Evolutionary conservation across 2,329 filamentous ascomycete genomes (phyloP).

Genomic region (Fusarium annulatum): DNA sequence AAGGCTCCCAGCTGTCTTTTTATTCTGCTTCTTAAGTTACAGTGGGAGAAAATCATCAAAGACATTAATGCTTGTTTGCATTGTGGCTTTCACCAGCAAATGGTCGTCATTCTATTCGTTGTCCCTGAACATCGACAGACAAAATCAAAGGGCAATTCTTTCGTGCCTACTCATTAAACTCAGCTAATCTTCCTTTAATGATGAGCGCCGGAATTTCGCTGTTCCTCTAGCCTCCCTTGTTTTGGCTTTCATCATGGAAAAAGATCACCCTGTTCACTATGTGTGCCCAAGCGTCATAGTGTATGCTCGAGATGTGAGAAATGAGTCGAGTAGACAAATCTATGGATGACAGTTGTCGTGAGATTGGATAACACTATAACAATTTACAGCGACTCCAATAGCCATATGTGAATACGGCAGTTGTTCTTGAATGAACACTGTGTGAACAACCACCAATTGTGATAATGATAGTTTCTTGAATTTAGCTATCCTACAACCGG

Average conservation of each 20-base stretch:
- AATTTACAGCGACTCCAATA: background rate
- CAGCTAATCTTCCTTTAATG: background rate
- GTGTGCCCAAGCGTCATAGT: background rate
- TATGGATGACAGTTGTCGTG: background rate
- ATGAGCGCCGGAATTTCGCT: background rate
- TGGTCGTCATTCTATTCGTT: background rate
- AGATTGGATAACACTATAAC: background rate
- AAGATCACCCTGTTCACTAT: background rate
- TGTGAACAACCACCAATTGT: background rate
- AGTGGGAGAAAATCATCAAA: background rate
- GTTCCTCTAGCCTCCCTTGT: background rate
- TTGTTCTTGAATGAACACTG: background rate
- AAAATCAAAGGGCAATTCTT: background rate
- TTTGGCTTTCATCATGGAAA: background rate
- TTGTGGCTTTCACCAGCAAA: background rate
- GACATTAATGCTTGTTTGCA: background rate
- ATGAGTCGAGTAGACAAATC: background rate
- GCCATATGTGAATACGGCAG: background rate
- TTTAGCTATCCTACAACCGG: background rate
- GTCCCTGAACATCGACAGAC: background rate
- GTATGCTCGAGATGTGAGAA: background rate
- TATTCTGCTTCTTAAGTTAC: background rate
- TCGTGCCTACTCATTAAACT: background rate
- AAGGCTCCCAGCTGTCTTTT: background rate
- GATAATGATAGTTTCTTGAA: background rate